Base-by-base conservation (phyloP, 176 grass and related monocot genomes). In the Juncus inflexus region DNA sequence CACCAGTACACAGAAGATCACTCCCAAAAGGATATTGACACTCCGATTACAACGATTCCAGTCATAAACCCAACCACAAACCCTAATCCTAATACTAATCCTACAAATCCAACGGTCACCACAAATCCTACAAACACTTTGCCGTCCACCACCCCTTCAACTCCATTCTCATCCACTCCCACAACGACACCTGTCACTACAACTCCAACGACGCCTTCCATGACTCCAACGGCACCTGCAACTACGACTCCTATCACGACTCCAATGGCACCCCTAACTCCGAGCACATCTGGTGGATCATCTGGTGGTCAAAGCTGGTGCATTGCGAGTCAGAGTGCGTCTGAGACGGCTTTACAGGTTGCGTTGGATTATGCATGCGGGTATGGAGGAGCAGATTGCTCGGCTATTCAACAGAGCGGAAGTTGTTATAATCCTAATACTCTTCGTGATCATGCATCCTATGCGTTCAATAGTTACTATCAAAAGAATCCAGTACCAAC, bases 381-480 rank as follows among this genome's bases (percentile, higher is more conserved):
- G 55, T 85, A 81, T 47, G 83, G 83, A 4, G 79, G 76, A 3
- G 74, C 77, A 3, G 87, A 86, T 62, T 91, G 87, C 50, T 81
- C 87, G 0, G 55, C 41, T 2, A 86, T 86, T 71, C 74, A 86
- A 42, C 9, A 75, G 37, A 80, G 83, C n/a, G 87, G 65, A 8
- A 76, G 64, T 72, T 91, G 87, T 66, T 83, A 49, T 64, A 64
- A 86, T 58, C 83, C 87, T 12, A 56, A 86, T 55, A 91, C 83
- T 4, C 53, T 91, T 19, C 80, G 80, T 15, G 83, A 91, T 43
- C 88, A 91, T 37, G 88, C 88, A 4, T 86, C 88, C 2, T 86
- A 81, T 12, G 88, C 88, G n/a, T 91, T 91, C 81, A 91, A 91
- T 69, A 67, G 36, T 61, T 91, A 86, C 74, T 86, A 84, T 67